These are phyloP conservation scores for Phytophthora sp. DNA, from an alignment of 352 stramenopile genomes.

Conservation along the genomic window DNA sequence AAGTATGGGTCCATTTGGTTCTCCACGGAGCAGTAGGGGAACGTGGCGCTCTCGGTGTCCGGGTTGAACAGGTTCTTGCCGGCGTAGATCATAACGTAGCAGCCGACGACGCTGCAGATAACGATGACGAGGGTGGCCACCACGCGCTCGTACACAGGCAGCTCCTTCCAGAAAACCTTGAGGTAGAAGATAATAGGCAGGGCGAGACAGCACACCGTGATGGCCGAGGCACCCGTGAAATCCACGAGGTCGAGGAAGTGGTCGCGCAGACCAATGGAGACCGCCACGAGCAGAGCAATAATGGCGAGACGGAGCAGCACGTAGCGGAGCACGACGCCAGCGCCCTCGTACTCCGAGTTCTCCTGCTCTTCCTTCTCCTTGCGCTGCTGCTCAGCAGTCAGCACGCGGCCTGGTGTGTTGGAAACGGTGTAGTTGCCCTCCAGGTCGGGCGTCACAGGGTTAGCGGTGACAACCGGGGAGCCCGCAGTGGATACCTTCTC, in stretches of 20 bases:
- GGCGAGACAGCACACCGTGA: conserved; percentile 46
- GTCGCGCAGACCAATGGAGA: conserved; percentile 29
- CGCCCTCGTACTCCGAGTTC: conserved; percentile 21
- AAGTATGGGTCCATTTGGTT: conserved; percentile 37
- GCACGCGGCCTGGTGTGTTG: conserved; percentile 2
- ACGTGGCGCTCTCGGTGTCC: conserved; percentile 23
- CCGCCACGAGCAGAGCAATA: conserved; percentile 24
- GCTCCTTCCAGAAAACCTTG: conserved; percentile 40
- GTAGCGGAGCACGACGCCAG: conserved; percentile 24
- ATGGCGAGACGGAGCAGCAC: conserved; percentile 36
- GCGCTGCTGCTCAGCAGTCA: conserved; percentile 10
- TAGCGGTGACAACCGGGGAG: conserved; percentile 10
- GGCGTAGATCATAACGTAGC: conserved; percentile 44
- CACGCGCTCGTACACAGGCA: conserved; percentile 41
- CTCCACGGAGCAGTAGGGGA: conserved; percentile 36
- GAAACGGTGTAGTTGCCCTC: conserved; percentile 33
- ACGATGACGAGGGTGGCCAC: conserved; percentile 30
- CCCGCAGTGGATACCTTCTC: conserved; percentile 35
- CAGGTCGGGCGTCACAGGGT: conserved; percentile 20
- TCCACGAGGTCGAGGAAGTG: conserved; percentile 48
- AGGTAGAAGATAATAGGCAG: conserved; percentile 51
- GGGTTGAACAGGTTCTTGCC: conserved; percentile 43
- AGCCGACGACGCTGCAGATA: conserved; percentile 31
- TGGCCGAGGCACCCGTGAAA: conserved; percentile 47
- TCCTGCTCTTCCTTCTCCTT: conserved; percentile 30